These are phyloP conservation scores for Plasmopara muralis DNA, from an alignment of 352 stramenopile genomes.

Conservation along the genomic window DNA sequence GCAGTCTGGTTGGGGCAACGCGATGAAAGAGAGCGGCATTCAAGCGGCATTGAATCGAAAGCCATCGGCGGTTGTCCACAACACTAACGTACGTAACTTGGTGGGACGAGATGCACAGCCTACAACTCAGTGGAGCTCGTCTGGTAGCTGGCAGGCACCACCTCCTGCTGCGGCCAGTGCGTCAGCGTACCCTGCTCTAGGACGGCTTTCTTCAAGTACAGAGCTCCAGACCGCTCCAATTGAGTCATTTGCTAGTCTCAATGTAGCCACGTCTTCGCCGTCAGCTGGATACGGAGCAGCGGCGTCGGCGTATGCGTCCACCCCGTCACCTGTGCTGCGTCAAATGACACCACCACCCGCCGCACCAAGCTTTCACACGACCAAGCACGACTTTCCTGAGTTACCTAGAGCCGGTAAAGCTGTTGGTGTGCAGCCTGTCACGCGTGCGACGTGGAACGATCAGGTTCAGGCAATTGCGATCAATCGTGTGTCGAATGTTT, in stretches of 20 bases:
- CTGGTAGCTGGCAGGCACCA: conserved; percentile 40
- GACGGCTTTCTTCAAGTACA: conserved; percentile 28
- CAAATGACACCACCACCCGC: conserved; percentile 18
- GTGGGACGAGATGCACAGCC: conserved; percentile 31
- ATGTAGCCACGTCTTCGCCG: conserved; percentile 21
- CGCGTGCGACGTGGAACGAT: conserved; percentile 76
- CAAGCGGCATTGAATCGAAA: conserved; percentile 17
- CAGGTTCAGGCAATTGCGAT: conserved; percentile 67
- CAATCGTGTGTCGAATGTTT: conserved; percentile 28
- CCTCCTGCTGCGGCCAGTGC: conserved; percentile 14
- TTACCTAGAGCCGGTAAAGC: conserved; percentile 50
- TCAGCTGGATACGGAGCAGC: conserved; percentile 32
- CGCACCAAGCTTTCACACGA: conserved; percentile 30
- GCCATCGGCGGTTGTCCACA: conserved; percentile 49
- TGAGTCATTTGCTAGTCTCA: conserved; percentile 43
- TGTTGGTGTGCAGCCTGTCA: conserved; percentile 66
- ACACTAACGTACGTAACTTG: conserved; percentile 42
- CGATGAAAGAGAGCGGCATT: conserved; percentile 60
- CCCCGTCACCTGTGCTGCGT: conserved; percentile 22
- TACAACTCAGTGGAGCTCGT: conserved; percentile 46
- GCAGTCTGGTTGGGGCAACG: conserved; percentile 63
- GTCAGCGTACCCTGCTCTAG: conserved; percentile 13
- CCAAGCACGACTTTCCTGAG: conserved; percentile 72
- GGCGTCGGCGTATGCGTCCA: conserved; percentile 29
- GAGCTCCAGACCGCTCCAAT: conserved; percentile 58